A percentile compares a stretch with the other conserved stretches of the same genome.
These are phyloP conservation scores for Alloteropsis angusta DNA, from an alignment of 202 grass and related monocot species.

Conservation along the genomic window DNA sequence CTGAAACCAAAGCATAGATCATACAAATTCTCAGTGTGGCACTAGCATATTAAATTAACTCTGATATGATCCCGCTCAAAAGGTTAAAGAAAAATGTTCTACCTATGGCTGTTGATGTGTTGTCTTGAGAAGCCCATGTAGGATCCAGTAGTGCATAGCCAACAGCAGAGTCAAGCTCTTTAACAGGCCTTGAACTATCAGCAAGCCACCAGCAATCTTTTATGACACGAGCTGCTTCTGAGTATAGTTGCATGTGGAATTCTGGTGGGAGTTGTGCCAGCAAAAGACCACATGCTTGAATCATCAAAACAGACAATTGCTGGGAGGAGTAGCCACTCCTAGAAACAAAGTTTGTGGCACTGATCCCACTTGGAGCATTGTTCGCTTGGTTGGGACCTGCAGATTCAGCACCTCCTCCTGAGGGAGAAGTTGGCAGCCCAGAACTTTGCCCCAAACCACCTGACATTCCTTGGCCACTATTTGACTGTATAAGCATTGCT, in stretches of 20 bases:
- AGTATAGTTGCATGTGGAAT: conserved; percentile 89
- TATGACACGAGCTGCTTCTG: conserved; percentile 80
- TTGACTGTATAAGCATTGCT: conserved; percentile 76
- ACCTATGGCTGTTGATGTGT: conserved; percentile 91
- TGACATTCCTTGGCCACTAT: conserved; percentile 57
- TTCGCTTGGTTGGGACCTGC: conserved; percentile 47
- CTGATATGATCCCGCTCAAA: conserved; percentile 17
- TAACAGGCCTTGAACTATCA: conserved; percentile 76
- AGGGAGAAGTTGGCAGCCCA: conserved; percentile 72
- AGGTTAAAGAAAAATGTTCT: conserved; percentile 24
- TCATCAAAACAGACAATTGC: conserved; percentile 92
- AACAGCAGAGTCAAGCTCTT: conserved; percentile 94
- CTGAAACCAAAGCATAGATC: conserved; percentile 35
- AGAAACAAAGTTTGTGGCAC: conserved; percentile 69
- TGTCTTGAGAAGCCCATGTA: conserved; percentile 93
- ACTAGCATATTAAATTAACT: conserved; percentile 14
- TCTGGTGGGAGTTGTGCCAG: conserved; percentile 91
- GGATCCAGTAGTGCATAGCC: conserved; percentile 86
- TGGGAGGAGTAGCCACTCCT: conserved; percentile 89
- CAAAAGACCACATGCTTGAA: conserved; percentile 95
- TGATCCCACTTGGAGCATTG: conserved; percentile 52
- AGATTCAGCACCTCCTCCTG: conserved; percentile 55
- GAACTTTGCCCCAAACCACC: conserved; percentile 58
- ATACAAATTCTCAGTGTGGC: not conserved
- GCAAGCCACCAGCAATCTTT: conserved; percentile 98